Conservation (phyloP, 257 asterid species). For the Solanum medicagineum region DNA sequence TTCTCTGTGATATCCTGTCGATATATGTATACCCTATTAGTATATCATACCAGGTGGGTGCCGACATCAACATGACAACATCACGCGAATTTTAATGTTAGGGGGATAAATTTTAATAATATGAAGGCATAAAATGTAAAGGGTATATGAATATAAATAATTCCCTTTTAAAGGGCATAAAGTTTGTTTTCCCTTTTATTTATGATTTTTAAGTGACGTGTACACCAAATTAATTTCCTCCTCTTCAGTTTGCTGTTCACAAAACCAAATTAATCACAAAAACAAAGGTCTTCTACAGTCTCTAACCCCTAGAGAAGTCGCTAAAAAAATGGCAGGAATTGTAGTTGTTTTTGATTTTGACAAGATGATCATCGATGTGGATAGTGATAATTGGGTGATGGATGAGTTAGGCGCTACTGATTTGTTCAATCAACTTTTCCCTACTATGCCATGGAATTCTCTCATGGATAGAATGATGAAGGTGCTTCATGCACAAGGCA, state of each 20-base stretch:
- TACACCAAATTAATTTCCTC: no score
- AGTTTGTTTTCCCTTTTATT: no score
- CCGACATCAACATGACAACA: no score
- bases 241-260: not conserved
- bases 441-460: slow-evolving; percentile 27
- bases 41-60: no score
- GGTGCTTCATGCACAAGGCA: slow-evolving; percentile 25
- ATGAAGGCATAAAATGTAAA: no score
- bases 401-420: slow-evolving; percentile 13
- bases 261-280: not conserved
- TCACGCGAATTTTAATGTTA: no score
- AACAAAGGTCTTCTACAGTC: not conserved
- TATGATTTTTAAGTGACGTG: no score
- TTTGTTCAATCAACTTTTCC: slow-evolving; percentile 17
- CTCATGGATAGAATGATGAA: slow-evolving; percentile 31
- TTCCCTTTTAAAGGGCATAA: no score
- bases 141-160: no score
- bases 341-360: slow-evolving; percentile 22
- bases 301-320: not conserved
- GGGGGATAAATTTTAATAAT: no score
- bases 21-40: no score
- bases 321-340: not conserved
- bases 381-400: slow-evolving; percentile 23
- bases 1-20: no score
- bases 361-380: slow-evolving; percentile 26